Evolutionary conservation across 2,329 filamentous ascomycete species (phyloP).

Genomic region (Sporothrix dimorphospora): DNA sequence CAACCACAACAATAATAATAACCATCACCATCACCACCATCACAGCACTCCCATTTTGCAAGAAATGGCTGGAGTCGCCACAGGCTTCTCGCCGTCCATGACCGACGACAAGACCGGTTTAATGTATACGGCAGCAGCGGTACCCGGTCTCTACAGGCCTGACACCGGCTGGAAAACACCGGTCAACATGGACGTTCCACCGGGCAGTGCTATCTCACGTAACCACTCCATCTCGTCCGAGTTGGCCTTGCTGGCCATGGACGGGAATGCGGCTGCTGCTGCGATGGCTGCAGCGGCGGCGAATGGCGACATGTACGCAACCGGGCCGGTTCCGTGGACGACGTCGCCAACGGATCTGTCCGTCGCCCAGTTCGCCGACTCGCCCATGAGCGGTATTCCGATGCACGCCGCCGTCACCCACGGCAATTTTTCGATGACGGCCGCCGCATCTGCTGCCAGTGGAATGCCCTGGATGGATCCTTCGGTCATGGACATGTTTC

Average conservation of each 20-base stretch:
- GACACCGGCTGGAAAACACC: constrained; percentile 47
- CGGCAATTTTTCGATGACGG: constrained; percentile 45
- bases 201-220: constrained; percentile 38
- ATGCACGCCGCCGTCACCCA: constrained; percentile 43
- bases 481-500: constrained; percentile 38
- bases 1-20: neutral
- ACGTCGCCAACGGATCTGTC: constrained; percentile 45
- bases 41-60: constrained; percentile 2
- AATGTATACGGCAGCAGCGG: constrained; percentile 37
- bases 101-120: constrained; percentile 39
- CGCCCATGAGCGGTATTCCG: constrained; percentile 38
- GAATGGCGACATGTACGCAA: constrained; percentile 42
- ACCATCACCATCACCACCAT: neutral
- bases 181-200: constrained; percentile 40
- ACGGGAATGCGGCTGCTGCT: constrained; percentile 33
- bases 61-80: constrained; percentile 24
- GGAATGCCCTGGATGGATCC: constrained; percentile 30
- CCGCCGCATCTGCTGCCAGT: constrained; percentile 30
- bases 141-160: constrained; percentile 43
- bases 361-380: constrained; percentile 41
- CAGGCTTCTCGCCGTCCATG: constrained; percentile 34
- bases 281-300: constrained; percentile 14
- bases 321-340: constrained; percentile 47
- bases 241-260: constrained; percentile 40
- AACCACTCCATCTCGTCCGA: constrained; percentile 44